Conservation (phyloP, 495 filamentous ascomycete species). For the Tricharina praecox region DNA sequence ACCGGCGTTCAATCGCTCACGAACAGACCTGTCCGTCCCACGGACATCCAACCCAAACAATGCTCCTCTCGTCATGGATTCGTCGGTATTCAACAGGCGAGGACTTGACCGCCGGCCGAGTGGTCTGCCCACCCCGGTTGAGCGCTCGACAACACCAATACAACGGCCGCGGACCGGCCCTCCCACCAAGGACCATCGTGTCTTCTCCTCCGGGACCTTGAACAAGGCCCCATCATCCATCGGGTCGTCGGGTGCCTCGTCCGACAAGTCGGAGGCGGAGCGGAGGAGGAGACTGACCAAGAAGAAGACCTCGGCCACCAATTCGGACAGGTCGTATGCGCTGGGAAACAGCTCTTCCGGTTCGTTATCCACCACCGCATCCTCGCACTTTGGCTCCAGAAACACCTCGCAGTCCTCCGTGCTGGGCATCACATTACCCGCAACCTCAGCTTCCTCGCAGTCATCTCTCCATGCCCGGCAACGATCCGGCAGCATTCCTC, state of each 20-base stretch:
- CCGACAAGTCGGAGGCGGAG: conserved; percentile 2
- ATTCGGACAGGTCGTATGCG: conserved; percentile 4
- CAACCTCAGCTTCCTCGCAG: conserved; percentile 16
- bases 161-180: conserved; percentile 4
- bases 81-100: conserved; percentile 4
- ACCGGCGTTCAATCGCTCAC: background rate
- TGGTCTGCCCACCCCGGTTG: conserved; percentile 4
- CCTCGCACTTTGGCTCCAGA: conserved; percentile 18
- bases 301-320: background rate
- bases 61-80: background rate
- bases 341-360: conserved; percentile 17
- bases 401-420: conserved; percentile 22
- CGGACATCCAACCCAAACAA: conserved; percentile 1
- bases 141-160: conserved; percentile 2
- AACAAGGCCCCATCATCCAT: background rate
- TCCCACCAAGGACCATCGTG: conserved; percentile 6
- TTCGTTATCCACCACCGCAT: conserved; percentile 19
- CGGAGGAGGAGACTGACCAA: background rate
- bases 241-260: conserved; percentile 2
- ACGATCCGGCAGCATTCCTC: conserved; percentile 14
- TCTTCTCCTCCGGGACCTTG: background rate
- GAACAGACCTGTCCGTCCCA: conserved; percentile 1
- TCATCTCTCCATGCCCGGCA: conserved; percentile 10
- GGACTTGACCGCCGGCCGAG: conserved; percentile 2
- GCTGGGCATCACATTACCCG: conserved; percentile 19